Base-by-base conservation (phyloP, 257 asterid species). In the Salvia rosmarinus region DNA sequence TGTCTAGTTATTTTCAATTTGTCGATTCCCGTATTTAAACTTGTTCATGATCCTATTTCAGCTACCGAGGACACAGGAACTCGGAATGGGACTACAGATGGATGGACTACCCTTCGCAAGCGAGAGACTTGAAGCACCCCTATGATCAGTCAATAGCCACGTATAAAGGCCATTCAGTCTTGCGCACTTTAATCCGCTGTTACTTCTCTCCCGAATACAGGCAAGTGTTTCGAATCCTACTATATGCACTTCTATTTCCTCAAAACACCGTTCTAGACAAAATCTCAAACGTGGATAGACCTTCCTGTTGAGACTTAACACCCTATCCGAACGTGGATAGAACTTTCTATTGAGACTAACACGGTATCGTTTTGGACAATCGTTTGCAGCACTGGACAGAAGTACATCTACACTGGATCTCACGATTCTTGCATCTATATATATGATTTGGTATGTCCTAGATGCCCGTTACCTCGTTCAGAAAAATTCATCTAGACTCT, bases 31-130 rank as follows among this genome's bases (percentile, higher is more conserved):
- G 9, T 9, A 9, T 10, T 20, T 4, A 20, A 52, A 19, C 39
- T 2, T 72, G 3, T 28, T 66, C 30, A 68, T 59, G 61, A 28
- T 39, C 39, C 44, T 6, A 64, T 58, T 80, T 75, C 84, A 92
- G 98, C 73, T 60, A 77, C 67, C 71, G 23, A 49, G 82, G 83
- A 40, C 76, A 28, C 68, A 85, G 89, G 79, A 87, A 88, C 69
- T 87, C 77, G 52, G 96, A 90, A 42, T 92, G 97, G 96, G 98
- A 92, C 77, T 92, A 92, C 69, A 84, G 97, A 87, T 88, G 91
- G 97, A 92, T 92, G 97, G 98, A 92, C 56, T 90, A 88, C 71
- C 98, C 98, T 17, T 49, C 68, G 21, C 88, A 84, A 76, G 93
- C 95, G 47, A 82, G 89, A 81, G 75, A 79, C 42, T 72, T 84